These are phyloP conservation scores for Cryphonectria nitschkei DNA, from an alignment of 2,329 filamentous ascomycete genomes.

Conservation along the genomic window DNA sequence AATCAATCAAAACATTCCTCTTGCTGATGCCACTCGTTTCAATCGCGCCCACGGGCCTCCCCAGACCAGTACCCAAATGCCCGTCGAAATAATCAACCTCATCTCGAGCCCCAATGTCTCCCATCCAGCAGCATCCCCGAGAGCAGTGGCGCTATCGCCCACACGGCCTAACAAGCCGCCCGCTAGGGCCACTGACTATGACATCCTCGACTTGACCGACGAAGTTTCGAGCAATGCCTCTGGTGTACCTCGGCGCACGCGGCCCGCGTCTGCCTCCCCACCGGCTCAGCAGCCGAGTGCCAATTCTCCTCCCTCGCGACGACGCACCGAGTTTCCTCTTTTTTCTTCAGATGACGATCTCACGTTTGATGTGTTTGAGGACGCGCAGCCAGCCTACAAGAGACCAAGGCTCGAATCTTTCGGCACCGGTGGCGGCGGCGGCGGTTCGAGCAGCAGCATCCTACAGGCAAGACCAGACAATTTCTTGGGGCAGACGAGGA, in stretches of 20 bases:
- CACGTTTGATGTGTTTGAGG: not conserved
- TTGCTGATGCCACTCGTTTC: not conserved
- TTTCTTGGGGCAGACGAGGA: not conserved
- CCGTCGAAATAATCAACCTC: conserved; percentile 29
- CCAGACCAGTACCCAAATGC: conserved; percentile 24
- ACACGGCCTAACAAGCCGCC: conserved; percentile 9
- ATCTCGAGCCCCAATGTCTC: conserved; percentile 29
- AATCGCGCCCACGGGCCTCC: not conserved
- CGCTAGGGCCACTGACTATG: conserved; percentile 21
- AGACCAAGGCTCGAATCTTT: conserved; percentile 36
- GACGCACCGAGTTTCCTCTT: conserved; percentile 36
- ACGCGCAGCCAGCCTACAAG: conserved; percentile 33
- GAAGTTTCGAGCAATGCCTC: conserved; percentile 23
- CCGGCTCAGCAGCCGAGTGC: not conserved
- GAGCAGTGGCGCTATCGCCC: not conserved
- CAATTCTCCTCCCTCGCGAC: not conserved
- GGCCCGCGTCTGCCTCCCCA: not conserved
- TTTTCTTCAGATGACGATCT: conserved; percentile 41
- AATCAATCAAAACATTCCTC: not conserved
- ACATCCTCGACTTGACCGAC: conserved; percentile 31
- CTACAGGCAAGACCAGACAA: not conserved
- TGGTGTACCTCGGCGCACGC: conserved; percentile 1
- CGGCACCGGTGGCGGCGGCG: not conserved
- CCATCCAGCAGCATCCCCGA: conserved; percentile 2
- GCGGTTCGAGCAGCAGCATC: not conserved